Percentiles rank a stretch among this genome's conserved stretches.
Evolutionary conservation across 1,284 basidiomycete genomes (phyloP).

Genomic region (Pascua guehoae): DNA sequence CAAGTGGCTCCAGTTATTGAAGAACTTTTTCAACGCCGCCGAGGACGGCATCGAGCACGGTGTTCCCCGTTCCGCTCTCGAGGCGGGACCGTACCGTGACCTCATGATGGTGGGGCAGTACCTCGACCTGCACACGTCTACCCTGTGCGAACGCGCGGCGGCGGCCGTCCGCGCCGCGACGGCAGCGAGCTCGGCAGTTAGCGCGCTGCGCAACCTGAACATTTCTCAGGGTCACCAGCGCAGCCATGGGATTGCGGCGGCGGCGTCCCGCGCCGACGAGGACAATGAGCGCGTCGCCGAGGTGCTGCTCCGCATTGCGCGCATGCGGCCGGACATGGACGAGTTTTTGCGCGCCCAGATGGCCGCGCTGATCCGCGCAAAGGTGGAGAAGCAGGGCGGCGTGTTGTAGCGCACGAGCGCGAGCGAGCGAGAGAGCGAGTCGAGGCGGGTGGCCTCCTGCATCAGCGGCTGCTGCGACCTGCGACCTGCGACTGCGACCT

Average conservation of each 20-base stretch:
- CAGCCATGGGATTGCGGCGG: slow-evolving; percentile 9
- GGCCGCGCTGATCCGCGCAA: slow-evolving; percentile 2
- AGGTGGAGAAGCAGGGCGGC: slow-evolving; percentile 8
- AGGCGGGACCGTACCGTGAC: slow-evolving; percentile 40
- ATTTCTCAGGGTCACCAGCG: slow-evolving; percentile 1
- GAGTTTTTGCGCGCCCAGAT: slow-evolving; percentile 27
- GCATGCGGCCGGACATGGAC: slow-evolving; percentile 37
- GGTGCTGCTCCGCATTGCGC: slow-evolving; percentile 42
- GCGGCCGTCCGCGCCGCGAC: slow-evolving; percentile 40
- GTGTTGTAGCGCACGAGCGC: not conserved
- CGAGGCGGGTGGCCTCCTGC: too few relatives aligned
- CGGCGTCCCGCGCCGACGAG: slow-evolving; percentile 12
- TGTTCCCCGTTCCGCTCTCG: slow-evolving; percentile 36
- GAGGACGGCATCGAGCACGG: slow-evolving; percentile 44
- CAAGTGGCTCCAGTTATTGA: slow-evolving; percentile 47
- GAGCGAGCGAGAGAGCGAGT: too few relatives aligned
- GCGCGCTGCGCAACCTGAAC: not conserved
- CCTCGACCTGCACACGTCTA: slow-evolving; percentile 42
- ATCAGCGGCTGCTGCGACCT: too few relatives aligned
- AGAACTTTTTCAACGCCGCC: slow-evolving; percentile 47
- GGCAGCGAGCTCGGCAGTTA: not conserved
- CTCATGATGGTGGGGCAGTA: slow-evolving; percentile 47
- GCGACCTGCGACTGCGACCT: too few relatives aligned
- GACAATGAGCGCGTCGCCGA: slow-evolving; percentile 44
- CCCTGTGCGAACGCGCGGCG: slow-evolving; percentile 35